Evolutionary conservation across 805 yeast species (phyloP), one percentile per base, ranked within the genome.

Genomic region (Sporopachydermia lactativora): DNA sequence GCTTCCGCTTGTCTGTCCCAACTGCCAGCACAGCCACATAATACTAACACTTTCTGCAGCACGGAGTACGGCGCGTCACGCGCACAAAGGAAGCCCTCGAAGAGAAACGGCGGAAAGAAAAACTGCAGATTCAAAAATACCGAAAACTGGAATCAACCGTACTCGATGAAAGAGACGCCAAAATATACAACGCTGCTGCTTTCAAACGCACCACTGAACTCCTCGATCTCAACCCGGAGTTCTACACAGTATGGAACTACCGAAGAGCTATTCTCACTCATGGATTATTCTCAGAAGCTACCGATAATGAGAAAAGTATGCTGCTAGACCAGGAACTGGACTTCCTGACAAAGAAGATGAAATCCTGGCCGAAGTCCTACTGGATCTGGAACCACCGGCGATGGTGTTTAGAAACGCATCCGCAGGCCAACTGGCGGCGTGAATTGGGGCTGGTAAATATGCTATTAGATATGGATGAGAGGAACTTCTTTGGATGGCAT

Each of bases 401-500:
- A 6, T 92, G 98, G 97, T 70, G 81, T 36, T 58, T 89, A 34
- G 67, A 71, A 28, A 42, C 64, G 15, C 71, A 73, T 24, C 65
- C 68, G 2, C 49, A 52, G 0, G 73, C 79, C 6, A 60, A 77
- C 41, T 85, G 94, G 92, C 55, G 63, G n/a, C 54, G 52, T 19
- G 98, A 92, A 55, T 59, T 92, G 50, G 65, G 58, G 1, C 66
- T 86, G 5, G 88, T 84, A 1, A 72, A 71, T 43, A 75, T 75
- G 50, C 61, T 92, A 50, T 65, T 89, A 41, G 67, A 69, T 17
- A 57, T 71, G 39, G 98, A 92, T 53, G 66, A 81, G 14, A 70
- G 98, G 49, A 92, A 92, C 55, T 92, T 70, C 58, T 96, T 88
- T 56, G 97, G 95, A 1, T 89, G 98, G 98, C 85, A 82, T 39